A percentile compares a stretch with the other conserved stretches of the same genome.
phyloP scores from a whole-genome alignment of 768 basidiomycete genomes.

The Kwoniella dejecticola region DNA sequence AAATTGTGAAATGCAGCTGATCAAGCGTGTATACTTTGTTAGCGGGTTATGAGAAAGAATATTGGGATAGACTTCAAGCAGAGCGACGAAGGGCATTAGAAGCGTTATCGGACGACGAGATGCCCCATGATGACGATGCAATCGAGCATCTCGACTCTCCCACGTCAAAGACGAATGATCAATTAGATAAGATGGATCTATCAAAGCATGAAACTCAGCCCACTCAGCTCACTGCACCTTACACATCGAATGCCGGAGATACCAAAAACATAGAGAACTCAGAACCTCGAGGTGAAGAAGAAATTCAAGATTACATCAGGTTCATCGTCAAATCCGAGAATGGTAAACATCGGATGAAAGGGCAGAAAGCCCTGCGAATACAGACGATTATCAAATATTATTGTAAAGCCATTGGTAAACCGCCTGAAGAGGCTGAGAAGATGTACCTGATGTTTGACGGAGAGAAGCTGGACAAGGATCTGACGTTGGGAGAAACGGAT shows the following conservation, averaged over 20 bases:
- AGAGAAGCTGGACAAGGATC: slow-evolving; percentile 12
- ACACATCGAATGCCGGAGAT: too few relatives aligned
- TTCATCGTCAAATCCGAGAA: background rate
- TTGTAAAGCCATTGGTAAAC: slow-evolving; percentile 6
- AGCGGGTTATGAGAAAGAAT: slow-evolving; percentile 24
- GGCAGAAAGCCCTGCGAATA: background rate
- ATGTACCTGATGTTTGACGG: slow-evolving; percentile 18
- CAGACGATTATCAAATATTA: slow-evolving; percentile 1
- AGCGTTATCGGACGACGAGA: background rate
- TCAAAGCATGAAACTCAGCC: too few relatives aligned
- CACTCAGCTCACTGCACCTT: too few relatives aligned
- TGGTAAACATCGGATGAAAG: slow-evolving; percentile 11
- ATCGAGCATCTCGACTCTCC: background rate
- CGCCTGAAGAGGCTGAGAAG: background rate
- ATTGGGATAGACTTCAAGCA: slow-evolving; percentile 8
- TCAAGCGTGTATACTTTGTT: background rate
- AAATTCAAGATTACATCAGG: slow-evolving; percentile 1
- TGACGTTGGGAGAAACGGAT: slow-evolving; percentile 12
- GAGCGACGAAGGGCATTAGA: slow-evolving; percentile 9
- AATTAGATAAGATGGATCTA: too few relatives aligned
- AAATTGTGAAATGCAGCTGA: background rate
- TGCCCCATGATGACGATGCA: background rate
- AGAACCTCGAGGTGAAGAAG: background rate
- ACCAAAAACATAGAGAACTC: background rate
- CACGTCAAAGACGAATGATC: background rate